These are phyloP conservation scores for Suhomyces xylopsoci DNA, from an alignment of 805 yeast species.

Conservation along the genomic window DNA sequence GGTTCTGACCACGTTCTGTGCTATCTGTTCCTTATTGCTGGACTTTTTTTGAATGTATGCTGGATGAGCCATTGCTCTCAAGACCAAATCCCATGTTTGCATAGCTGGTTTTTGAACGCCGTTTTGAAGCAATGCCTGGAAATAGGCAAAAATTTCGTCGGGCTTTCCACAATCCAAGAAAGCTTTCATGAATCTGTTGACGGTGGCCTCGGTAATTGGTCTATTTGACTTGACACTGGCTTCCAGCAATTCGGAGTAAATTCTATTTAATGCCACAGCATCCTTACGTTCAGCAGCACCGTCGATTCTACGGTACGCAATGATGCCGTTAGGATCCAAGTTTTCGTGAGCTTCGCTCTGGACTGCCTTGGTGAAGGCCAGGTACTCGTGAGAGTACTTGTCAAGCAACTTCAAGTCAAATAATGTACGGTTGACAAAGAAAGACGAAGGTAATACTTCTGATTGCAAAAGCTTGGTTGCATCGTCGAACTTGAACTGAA, in stretches of 20 bases:
- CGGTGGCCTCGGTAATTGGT: slow-evolving; percentile 39
- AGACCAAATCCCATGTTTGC: slow-evolving; percentile 58
- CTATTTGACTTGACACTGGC: slow-evolving; percentile 22
- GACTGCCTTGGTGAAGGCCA: slow-evolving; percentile 3
- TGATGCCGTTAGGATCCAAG: slow-evolving; percentile 34
- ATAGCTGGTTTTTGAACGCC: slow-evolving; percentile 40
- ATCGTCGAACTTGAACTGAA: slow-evolving; percentile 21
- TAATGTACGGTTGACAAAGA: slow-evolving; percentile 17
- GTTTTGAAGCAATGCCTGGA: slow-evolving; percentile 46
- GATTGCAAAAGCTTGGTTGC: slow-evolving; percentile 27
- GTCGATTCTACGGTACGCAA: slow-evolving; percentile 21
- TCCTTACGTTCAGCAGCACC: slow-evolving; percentile 17
- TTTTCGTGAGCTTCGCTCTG: slow-evolving; percentile 14
- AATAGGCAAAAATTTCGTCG: slow-evolving; percentile 41
- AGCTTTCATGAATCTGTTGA: slow-evolving; percentile 45
- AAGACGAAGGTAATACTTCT: slow-evolving; percentile 19
- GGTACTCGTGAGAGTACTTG: slow-evolving; percentile 4
- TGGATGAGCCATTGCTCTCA: slow-evolving; percentile 47
- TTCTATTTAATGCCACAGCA: slow-evolving; percentile 14
- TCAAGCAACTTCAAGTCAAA: slow-evolving; percentile 11
- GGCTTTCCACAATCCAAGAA: slow-evolving; percentile 36
- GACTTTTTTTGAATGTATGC: slow-evolving; percentile 21
- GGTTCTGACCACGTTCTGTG: slow-evolving; percentile 23
- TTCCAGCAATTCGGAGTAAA: slow-evolving; percentile 24
- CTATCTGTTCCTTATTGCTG: slow-evolving; percentile 21